Conservation (phyloP, 1,284 basidiomycete genomes). For the Papiliotrema terrestris region DNA sequence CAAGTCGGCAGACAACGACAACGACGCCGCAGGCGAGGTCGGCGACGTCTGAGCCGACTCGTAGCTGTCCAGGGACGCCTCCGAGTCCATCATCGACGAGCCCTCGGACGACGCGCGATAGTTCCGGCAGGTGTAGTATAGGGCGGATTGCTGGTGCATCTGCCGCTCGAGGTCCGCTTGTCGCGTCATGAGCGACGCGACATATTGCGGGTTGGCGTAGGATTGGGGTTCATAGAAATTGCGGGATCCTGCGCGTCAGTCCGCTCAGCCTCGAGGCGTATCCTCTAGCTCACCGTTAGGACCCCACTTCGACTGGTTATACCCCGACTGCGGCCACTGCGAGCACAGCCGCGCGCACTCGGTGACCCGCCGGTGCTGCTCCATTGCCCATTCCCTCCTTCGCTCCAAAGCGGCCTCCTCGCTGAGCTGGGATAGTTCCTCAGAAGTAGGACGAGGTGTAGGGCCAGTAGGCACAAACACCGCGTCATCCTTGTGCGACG, state of each 20-base stretch:
- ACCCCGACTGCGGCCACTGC: conserved; percentile 75
- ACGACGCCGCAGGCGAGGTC: conserved; percentile 15
- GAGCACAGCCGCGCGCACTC: conserved; percentile 43
- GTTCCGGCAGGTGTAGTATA: conserved; percentile 24
- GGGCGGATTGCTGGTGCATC: conserved; percentile 16
- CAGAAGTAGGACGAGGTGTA: conserved; percentile 5
- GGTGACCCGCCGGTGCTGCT: conserved; percentile 28
- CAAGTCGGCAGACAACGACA: conserved; percentile 18
- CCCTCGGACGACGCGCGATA: conserved; percentile 18
- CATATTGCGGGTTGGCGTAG: conserved; percentile 63
- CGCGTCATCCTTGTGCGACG: no score
- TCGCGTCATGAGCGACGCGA: conserved; percentile 58
- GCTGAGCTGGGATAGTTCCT: conserved; percentile 8
- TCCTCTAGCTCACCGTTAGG: conserved; percentile 58
- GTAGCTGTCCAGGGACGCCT: conserved; percentile 15
- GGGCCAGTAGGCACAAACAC: not conserved
- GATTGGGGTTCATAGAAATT: conserved; percentile 66
- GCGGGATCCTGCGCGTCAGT: conserved; percentile 23
- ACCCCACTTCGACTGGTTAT: conserved; percentile 72
- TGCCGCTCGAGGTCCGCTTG: conserved; percentile 54
- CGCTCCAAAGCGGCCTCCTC: conserved; percentile 10
- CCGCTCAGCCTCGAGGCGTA: not conserved
- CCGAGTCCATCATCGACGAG: conserved; percentile 13
- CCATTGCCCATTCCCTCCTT: conserved; percentile 32
- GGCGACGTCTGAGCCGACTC: conserved; percentile 10